Evolutionary conservation across 495 filamentous ascomycete genomes (phyloP).

Genomic region (Xylaria castorea): DNA sequence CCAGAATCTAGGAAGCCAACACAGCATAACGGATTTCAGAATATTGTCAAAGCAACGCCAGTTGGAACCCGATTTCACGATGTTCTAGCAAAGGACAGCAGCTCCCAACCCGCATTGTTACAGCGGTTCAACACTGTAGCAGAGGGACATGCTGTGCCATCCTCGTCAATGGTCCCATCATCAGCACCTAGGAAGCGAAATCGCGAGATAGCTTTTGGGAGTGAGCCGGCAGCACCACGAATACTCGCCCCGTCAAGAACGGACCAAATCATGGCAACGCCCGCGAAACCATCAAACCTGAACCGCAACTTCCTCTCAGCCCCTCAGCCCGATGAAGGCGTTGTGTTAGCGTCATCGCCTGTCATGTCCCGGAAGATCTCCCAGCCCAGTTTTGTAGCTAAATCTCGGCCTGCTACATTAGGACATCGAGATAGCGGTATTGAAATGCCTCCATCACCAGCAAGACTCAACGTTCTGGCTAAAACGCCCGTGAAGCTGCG

Average conservation of each 20-base stretch:
- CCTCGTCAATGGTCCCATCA: constrained; percentile 41
- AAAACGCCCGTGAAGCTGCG: constrained; percentile 49
- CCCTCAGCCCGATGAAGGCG: constrained; percentile 30
- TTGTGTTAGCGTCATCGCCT: constrained; percentile 49
- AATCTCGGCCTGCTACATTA: constrained; percentile 22
- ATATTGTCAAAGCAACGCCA: constrained; percentile 80
- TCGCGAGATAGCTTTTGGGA: constrained; percentile 31
- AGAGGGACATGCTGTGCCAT: constrained; percentile 33
- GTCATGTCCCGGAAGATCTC: constrained; percentile 60
- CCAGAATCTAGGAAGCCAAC: constrained; percentile 70
- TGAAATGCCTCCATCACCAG: constrained; percentile 52
- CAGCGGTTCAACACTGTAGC: constrained; percentile 29
- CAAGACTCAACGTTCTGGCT: constrained; percentile 36
- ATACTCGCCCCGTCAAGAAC: constrained; percentile 16
- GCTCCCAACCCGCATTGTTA: constrained; percentile 23
- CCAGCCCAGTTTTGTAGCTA: constrained; percentile 39
- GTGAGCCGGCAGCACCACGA: constrained; percentile 28
- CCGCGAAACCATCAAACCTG: constrained; percentile 27
- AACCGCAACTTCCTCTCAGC: constrained; percentile 30
- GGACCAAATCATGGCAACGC: constrained; percentile 42
- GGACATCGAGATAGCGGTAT: constrained; percentile 38
- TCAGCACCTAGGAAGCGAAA: constrained; percentile 45
- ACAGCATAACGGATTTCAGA: constrained; percentile 60
- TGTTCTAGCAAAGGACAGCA: constrained; percentile 37
- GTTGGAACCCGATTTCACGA: constrained; percentile 62